These are phyloP conservation scores for Peronospora belbahrii DNA, from an alignment of 352 stramenopile genomes.

Conservation along the genomic window DNA sequence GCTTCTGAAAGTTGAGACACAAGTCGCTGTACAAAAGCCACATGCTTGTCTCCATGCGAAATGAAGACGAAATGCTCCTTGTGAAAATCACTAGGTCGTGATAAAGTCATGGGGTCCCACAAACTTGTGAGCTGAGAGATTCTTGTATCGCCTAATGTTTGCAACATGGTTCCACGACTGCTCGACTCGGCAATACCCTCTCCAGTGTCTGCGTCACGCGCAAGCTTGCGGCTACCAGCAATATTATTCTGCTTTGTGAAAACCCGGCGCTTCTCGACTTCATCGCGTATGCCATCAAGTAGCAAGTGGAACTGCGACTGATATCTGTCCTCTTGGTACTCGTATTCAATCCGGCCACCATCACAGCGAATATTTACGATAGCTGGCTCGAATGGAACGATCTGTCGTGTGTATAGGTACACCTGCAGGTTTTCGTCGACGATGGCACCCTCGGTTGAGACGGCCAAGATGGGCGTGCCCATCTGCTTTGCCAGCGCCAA, in stretches of 20 bases:
- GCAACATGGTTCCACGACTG: constrained; percentile 23
- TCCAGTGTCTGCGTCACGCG: constrained; percentile 19
- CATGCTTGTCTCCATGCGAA: constrained; percentile 67
- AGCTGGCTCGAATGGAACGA: constrained; percentile 66
- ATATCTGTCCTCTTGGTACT: constrained; percentile 70
- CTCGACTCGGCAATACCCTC: constrained; percentile 24
- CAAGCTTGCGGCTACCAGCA: constrained; percentile 21
- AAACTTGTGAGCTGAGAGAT: too few relatives aligned
- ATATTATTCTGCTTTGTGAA: constrained; percentile 36
- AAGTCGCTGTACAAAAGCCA: constrained; percentile 62
- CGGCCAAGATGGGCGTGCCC: constrained; percentile 62
- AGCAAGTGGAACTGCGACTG: constrained; percentile 66
- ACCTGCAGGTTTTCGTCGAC: constrained; percentile 77
- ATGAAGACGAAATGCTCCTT: constrained; percentile 81
- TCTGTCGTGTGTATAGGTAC: constrained; percentile 76
- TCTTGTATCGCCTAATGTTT: too few relatives aligned
- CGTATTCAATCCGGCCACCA: constrained; percentile 63
- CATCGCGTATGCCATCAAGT: constrained; percentile 72
- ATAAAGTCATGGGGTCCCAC: too few relatives aligned
- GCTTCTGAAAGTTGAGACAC: constrained; percentile 45
- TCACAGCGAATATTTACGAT: constrained; percentile 51
- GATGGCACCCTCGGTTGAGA: constrained; percentile 56
- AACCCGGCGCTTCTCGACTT: constrained; percentile 69
- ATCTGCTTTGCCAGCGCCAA: constrained; percentile 74
- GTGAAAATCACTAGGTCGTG: too few relatives aligned